These are phyloP conservation scores for Condylostoma magnum DNA, from an alignment of 169 alveolate genomes.

Conservation along the genomic window DNA sequence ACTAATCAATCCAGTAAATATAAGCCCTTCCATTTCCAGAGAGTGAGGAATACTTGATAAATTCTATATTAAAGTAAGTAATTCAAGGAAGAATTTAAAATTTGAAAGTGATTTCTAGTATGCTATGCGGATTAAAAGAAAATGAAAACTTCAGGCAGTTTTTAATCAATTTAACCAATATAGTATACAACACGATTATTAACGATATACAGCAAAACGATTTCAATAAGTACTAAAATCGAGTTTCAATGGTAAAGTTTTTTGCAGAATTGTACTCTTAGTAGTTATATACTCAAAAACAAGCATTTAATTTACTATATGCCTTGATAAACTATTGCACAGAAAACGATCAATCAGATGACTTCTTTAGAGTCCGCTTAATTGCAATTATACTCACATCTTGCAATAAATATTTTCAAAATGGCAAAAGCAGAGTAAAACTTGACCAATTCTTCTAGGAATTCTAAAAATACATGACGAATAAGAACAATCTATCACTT, in stretches of 20 bases:
- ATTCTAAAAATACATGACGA: not conserved
- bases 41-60: conserved; percentile 1
- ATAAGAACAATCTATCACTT: not conserved
- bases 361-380: conserved; percentile 2
- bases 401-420: not conserved
- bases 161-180: not conserved
- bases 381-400: conserved; percentile 1
- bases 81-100: not conserved
- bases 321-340: not conserved
- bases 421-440: not conserved
- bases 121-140: not conserved
- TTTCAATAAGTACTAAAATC: conserved; percentile 6
- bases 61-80: not conserved
- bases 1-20: not conserved
- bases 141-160: not conserved
- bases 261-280: conserved; percentile 8
- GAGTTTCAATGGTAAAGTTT: conserved; percentile 9
- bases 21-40: conserved; percentile 11
- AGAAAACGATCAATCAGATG: not conserved
- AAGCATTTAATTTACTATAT: conserved; percentile 9
- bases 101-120: not conserved
- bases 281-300: not conserved
- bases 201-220: conserved; percentile 12
- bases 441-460: not conserved
- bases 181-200: not conserved